A percentile compares a stretch with the other conserved stretches of the same genome.
Evolutionary conservation across 2,329 filamentous ascomycete genomes (phyloP).

Genomic region (Aspergillus fructus): DNA sequence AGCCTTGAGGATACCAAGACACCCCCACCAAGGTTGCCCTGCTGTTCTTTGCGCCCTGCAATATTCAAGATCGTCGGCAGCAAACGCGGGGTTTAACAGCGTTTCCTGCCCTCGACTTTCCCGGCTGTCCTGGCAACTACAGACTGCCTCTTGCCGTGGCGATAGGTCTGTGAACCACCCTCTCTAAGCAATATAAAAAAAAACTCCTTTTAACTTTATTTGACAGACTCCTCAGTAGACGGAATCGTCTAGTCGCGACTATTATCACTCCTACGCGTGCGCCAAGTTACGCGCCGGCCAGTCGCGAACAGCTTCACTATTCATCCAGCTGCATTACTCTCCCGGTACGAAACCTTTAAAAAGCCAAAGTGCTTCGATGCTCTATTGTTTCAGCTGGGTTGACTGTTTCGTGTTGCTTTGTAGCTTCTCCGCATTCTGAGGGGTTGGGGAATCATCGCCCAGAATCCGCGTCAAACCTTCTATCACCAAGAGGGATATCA

Average conservation of each 20-base stretch:
- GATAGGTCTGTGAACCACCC: slow-evolving; percentile 13
- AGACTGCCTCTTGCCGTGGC: not conserved
- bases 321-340: not conserved
- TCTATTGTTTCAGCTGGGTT: not conserved
- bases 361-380: not conserved
- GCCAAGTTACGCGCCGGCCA: not conserved
- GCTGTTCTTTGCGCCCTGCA: not conserved
- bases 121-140: slow-evolving; percentile 1
- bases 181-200: not conserved
- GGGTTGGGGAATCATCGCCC: slow-evolving; percentile 5
- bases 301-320: not conserved
- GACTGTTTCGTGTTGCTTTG: not conserved
- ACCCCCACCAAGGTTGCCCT: not conserved
- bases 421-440: slow-evolving; percentile 13
- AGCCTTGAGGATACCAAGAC: not conserved
- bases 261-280: not conserved
- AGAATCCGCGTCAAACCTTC: slow-evolving; percentile 7
- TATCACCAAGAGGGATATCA: slow-evolving; percentile 3
- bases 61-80: slow-evolving; percentile 5
- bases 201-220: slow-evolving; percentile 4
- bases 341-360: not conserved
- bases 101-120: not conserved
- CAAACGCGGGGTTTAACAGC: slow-evolving; percentile 10
- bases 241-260: not conserved
- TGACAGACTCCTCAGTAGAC: not conserved